These are phyloP conservation scores for maize (Zea mays) DNA, from an alignment of 176 grass and related monocot genomes.

Conservation along the genomic window DNA sequence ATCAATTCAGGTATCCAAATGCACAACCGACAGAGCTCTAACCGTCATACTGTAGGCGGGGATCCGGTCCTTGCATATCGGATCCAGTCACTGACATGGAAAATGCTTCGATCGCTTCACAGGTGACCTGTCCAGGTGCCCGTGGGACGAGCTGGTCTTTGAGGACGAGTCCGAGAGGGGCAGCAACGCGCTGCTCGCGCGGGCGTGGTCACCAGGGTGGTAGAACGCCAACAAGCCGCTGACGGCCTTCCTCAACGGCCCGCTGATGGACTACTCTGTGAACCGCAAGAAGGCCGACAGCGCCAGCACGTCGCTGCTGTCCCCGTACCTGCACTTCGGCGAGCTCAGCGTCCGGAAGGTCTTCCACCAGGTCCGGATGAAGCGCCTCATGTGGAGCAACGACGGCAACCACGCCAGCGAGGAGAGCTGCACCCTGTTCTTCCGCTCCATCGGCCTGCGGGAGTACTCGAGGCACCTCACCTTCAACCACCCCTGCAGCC, in stretches of 20 bases:
- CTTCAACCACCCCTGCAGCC: conserved; percentile 96
- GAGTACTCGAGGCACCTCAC: conserved; percentile 95
- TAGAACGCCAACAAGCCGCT: conserved; percentile 82
- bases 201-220: conserved; percentile 98
- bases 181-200: conserved; percentile 95
- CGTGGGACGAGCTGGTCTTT: conserved; percentile 68
- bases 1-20: conserved; percentile 67
- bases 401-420: no score
- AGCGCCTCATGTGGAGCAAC: no score
- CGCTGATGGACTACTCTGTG: conserved; percentile 70
- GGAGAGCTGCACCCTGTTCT: no score
- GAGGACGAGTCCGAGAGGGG: conserved; percentile 88
- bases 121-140: conserved; percentile 53
- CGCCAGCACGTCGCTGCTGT: no score
- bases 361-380: no score
- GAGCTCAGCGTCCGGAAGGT: no score
- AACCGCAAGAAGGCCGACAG: no score
- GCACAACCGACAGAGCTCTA: neutral
- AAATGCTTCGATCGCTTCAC: no score
- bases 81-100: no score
- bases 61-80: no score
- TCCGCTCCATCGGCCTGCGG: conserved; percentile 80
- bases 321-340: no score
- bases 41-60: no score
- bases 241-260: conserved; percentile 77